Evolutionary conservation across 2,329 filamentous ascomycete species (phyloP), one percentile per base, ranked within the genome.

Genomic region (Pseudofabraea citricarpa): DNA sequence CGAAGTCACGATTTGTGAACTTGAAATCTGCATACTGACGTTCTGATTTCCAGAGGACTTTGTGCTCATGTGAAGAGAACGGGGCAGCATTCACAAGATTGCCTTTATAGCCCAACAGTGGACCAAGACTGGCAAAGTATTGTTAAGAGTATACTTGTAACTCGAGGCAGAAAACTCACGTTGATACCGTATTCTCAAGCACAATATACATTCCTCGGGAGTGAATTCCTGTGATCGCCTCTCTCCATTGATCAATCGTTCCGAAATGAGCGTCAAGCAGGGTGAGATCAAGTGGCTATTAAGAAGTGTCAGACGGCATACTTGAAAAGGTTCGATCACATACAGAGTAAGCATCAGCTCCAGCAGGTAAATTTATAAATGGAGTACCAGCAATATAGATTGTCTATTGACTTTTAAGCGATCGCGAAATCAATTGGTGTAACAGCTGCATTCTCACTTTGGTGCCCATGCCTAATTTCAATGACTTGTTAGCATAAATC

Each of bases 181-280:
- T 84, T 35, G 76, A 73, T 58, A 84, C 71, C 2, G 80, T 84
- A 54, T 83, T 83, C 57, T 84, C 80, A 46, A 83, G 61, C 31
- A 84, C 64, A 37, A 83, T 76, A 62, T 81, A 83, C 78, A 84
- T 83, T 40, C 70, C 74, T 23, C 75, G 69, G 3, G 61, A 60
- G 54, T 84, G 80, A 16, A 83, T 78, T 42, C 77, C 77, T 7
- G 71, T 64, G 42, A 84, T 74, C 5, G 72, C 71, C 31, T 66
- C 59, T 53, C 79, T 72, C 75, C 78, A 83, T 44, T 69, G 65
- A 19, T 72, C 58, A 41, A 84, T 74, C 37, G 69, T 72, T 15
- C 79, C 80, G 48, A 75, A 78, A 55, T 84, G 80, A 37, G 72
- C 69, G 53, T 84, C 80, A 13, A 84, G 67, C 19, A 83, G 67